Percentiles rank a stretch among this genome's conserved stretches.
Evolutionary conservation across 2,329 filamentous ascomycete species (phyloP).

Genomic region (Tolypocladium capitatum): DNA sequence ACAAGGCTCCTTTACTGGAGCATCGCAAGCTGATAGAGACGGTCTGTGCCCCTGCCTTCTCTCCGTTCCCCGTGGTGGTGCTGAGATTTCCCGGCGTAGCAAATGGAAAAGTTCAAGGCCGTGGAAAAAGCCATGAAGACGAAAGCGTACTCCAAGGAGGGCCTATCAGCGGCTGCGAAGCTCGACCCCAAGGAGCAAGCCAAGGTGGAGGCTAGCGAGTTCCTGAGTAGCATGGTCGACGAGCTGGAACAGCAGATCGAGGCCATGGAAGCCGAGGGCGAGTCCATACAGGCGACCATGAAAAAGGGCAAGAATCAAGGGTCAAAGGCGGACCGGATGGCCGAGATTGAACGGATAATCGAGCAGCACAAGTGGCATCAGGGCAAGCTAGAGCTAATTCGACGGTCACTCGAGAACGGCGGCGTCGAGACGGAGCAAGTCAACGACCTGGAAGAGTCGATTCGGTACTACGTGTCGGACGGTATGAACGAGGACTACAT

Average conservation of each 20-base stretch:
- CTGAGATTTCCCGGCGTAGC: slow-evolving; percentile 31
- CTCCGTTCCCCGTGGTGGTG: neutral
- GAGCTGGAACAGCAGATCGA: slow-evolving; percentile 92
- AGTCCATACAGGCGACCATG: slow-evolving; percentile 72
- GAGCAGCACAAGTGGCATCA: slow-evolving; percentile 97
- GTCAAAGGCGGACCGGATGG: slow-evolving; percentile 73
- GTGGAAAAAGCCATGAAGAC: slow-evolving; percentile 99
- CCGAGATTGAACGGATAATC: slow-evolving; percentile 69
- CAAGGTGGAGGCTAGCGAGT: slow-evolving; percentile 77
- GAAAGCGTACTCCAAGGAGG: slow-evolving; percentile 98
- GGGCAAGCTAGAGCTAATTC: slow-evolving; percentile 78
- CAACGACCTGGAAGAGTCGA: slow-evolving; percentile 77
- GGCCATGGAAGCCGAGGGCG: slow-evolving; percentile 77
- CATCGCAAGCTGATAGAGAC: slow-evolving; percentile 95
- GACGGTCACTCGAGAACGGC: slow-evolving; percentile 84
- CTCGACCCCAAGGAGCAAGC: slow-evolving; percentile 97
- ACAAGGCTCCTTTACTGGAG: slow-evolving; percentile 90
- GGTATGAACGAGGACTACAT: slow-evolving; percentile 81
- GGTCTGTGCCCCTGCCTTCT: slow-evolving; percentile 38
- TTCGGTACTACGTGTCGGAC: slow-evolving; percentile 89
- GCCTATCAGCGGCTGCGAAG: slow-evolving; percentile 78
- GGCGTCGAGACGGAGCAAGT: slow-evolving; percentile 80
- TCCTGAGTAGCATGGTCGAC: slow-evolving; percentile 76
- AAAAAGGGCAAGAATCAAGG: slow-evolving; percentile 90
- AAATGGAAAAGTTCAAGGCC: slow-evolving; percentile 99